These are phyloP conservation scores for Tuber aestivum DNA, from an alignment of 495 filamentous ascomycete species.

Conservation along the genomic window DNA sequence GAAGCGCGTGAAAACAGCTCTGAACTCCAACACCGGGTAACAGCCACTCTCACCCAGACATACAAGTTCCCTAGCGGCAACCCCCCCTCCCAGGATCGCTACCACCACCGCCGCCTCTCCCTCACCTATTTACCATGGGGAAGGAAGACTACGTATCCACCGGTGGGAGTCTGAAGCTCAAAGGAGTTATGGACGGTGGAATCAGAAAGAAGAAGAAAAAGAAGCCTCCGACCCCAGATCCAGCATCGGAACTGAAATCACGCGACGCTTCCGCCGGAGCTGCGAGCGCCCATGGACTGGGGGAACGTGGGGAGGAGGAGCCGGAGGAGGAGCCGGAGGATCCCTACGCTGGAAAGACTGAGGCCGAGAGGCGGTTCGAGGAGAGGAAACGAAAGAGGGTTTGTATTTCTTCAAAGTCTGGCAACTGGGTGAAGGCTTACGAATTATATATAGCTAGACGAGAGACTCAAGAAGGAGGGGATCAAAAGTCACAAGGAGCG, in stretches of 20 bases:
- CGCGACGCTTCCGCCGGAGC: slow-evolving; percentile 3
- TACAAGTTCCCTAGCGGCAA: background rate
- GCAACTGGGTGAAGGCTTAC: slow-evolving; percentile 12
- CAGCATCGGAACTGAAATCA: slow-evolving; percentile 4
- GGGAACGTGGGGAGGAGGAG: slow-evolving; percentile 1
- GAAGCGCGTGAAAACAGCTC: background rate
- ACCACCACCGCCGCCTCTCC: slow-evolving; percentile 22
- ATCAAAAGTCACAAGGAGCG: slow-evolving; percentile 95
- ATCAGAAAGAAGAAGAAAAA: slow-evolving; percentile 42
- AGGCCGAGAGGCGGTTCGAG: slow-evolving; percentile 73
- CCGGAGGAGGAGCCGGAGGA: slow-evolving; percentile 25
- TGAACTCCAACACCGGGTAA: slow-evolving; percentile 16
- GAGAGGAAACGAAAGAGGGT: slow-evolving; percentile 75
- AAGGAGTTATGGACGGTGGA: slow-evolving; percentile 31
- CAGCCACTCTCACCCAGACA: background rate
- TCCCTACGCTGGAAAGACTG: slow-evolving; percentile 60
- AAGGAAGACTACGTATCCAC: slow-evolving; percentile 41
- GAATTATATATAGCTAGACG: slow-evolving; percentile 51
- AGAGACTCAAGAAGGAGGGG: slow-evolving; percentile 68
- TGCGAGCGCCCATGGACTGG: background rate
- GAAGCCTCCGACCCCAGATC: slow-evolving; percentile 9
- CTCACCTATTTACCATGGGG: slow-evolving; percentile 25
- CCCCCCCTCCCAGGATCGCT: background rate
- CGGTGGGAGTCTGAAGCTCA: slow-evolving; percentile 39
- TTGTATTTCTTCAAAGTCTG: slow-evolving; percentile 43